Evolutionary conservation across 768 basidiomycete species (phyloP), one percentile per base, ranked within the genome.

Genomic region (Kondoa malvinella): DNA sequence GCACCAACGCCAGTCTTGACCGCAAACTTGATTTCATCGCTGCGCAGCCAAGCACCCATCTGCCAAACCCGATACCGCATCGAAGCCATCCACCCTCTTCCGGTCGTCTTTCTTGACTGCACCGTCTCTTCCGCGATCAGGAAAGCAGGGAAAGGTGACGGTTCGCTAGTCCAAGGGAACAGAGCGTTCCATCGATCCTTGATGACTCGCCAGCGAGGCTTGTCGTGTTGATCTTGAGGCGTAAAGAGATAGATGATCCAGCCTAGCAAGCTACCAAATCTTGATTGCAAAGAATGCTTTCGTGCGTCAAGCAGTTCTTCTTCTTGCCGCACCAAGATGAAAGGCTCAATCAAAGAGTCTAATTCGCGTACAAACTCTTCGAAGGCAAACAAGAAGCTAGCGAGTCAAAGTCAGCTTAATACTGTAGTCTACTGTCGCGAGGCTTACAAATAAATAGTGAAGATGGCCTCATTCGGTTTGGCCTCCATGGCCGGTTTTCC

Each of bases 301-400:
- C 61, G 61, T 8, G 16, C 8, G 3, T 59, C 25, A 4, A 57
- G 83, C 80, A 74, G 25, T 58, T 67, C 67, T 34, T 89, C 86
- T 50, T 84, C 82, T 66, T 79, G 81, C 66, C 87, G 86, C 59
- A 96, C 85, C 67, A 86, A 81, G 64, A 84, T 81, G 81, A 96
- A 88, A 4, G 88, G 86, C 75, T 92, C 88, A 0, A 89, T 82
- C 14, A 97, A 83, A 25, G 84, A 84, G 33, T 87, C 80, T 64
- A 94, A 77, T 76, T 97, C 94, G 68, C 82, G 80, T 4, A 89
- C 83, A 75, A 96, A 96, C 75, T 97, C 95, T 77, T 99, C 91
- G 57, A 96, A 76, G 0, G 91, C 94, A 77, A 96, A 99, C 71
- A 95, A 87, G 78, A 70, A 74, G 57, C 40, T 50, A 21, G 8